phyloP scores from a whole-genome alignment of 441 rosid genomes.

The Arabidopsis lyrata region DNA sequence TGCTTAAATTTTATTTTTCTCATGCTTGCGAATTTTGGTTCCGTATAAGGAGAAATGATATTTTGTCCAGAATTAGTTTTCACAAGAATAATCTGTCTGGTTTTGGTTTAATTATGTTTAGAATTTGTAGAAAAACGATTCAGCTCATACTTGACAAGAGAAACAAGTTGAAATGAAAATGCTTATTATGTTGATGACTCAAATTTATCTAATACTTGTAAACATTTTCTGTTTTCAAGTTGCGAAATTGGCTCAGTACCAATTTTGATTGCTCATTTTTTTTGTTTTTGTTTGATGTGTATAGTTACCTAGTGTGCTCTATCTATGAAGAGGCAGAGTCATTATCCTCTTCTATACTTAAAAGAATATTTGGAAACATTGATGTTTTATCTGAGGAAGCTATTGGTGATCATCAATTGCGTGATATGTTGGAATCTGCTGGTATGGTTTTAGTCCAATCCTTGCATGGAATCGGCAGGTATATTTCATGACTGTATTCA shows the following conservation, averaged over 20 bases:
- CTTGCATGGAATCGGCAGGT: conserved; percentile 72
- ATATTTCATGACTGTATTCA: conserved; percentile 1
- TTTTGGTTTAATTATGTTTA: conserved; percentile 21
- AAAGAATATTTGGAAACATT: conserved; percentile 36
- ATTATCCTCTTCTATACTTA: conserved; percentile 60
- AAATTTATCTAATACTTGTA: too few species aligned
- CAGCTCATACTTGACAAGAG: neutral
- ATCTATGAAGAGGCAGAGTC: conserved; percentile 79
- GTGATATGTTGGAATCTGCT: conserved; percentile 68
- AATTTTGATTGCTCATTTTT: conserved; percentile 5
- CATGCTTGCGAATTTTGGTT: neutral
- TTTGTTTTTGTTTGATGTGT: neutral
- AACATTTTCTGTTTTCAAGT: too few species aligned
- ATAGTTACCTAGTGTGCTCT: conserved; percentile 78
- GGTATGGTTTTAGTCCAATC: conserved; percentile 93
- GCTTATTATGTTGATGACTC: neutral
- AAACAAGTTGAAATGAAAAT: neutral
- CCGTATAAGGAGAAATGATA: neutral
- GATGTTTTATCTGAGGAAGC: conserved; percentile 33
- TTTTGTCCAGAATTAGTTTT: conserved; percentile 8
- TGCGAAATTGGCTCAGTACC: neutral
- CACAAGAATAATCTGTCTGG: neutral
- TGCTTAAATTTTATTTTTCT: neutral
- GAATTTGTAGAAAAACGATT: neutral
- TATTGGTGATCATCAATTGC: conserved; percentile 46